A percentile compares a stretch with the other conserved stretches of the same genome.
Conservation (phyloP, 176 grass and related monocot species). For the Coix lacrymajobi region DNA sequence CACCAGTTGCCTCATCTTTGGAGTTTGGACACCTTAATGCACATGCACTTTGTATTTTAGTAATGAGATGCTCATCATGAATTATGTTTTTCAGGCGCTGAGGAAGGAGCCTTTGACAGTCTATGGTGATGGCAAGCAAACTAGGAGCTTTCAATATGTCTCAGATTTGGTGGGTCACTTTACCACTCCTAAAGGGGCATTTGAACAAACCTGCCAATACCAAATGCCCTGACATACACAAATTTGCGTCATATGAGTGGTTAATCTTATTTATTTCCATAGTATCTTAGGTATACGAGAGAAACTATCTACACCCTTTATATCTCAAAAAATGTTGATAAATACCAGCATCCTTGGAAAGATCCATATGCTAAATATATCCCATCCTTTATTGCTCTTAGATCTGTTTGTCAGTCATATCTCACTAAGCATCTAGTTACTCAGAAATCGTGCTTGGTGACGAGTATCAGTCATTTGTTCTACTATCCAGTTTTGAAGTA, state of each 20-base stretch:
- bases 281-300: neutral
- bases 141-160: slow-evolving; percentile 88
- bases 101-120: slow-evolving; percentile 88
- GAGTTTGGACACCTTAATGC: neutral
- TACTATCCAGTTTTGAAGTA: neutral
- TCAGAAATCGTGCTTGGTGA: neutral
- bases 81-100: slow-evolving; percentile 49
- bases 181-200: neutral
- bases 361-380: neutral
- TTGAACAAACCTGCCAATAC: neutral
- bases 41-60: neutral
- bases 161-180: slow-evolving; percentile 63
- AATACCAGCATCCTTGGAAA: neutral
- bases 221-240: neutral
- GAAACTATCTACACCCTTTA: neutral
- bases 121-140: slow-evolving; percentile 84
- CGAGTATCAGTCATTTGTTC: neutral
- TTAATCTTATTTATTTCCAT: slow-evolving; percentile 9
- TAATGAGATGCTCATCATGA: neutral
- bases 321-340: neutral
- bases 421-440: neutral
- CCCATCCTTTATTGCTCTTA: neutral
- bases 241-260: neutral
- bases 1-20: neutral
- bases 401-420: neutral